Percentiles rank a stretch among this genome's conserved stretches.
These are phyloP conservation scores for Pythium dissimile DNA, from an alignment of 352 stramenopile genomes.

Conservation along the genomic window DNA sequence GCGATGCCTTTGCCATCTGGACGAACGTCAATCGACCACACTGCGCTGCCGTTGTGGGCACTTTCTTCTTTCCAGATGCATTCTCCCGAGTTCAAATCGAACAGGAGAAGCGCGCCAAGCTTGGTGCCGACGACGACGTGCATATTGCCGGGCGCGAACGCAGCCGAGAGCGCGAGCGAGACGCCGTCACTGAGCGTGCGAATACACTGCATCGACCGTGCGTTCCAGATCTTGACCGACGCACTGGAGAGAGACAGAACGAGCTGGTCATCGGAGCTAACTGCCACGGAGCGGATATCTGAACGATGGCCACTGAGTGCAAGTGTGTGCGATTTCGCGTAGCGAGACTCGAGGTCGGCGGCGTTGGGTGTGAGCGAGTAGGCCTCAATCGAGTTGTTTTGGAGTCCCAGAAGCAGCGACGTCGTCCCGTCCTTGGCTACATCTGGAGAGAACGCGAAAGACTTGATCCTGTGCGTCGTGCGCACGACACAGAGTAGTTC, in stretches of 20 bases:
- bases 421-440: constrained; percentile 78
- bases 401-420: constrained; percentile 82
- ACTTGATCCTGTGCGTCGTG: constrained; percentile 84
- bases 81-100: constrained; percentile 96
- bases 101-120: constrained; percentile 91
- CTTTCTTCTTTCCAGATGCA: constrained; percentile 85
- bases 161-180: constrained; percentile 89
- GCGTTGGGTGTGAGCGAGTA: constrained; percentile 67
- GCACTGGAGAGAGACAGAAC: constrained; percentile 85
- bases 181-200: constrained; percentile 81
- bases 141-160: constrained; percentile 96
- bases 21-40: constrained; percentile 97
- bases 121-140: constrained; percentile 97
- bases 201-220: constrained; percentile 87
- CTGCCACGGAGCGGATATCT: constrained; percentile 86
- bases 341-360: constrained; percentile 61
- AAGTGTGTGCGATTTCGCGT: constrained; percentile 60
- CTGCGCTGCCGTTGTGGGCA: constrained; percentile 90
- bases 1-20: constrained; percentile 90
- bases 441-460: constrained; percentile 83
- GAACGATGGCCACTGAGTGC: constrained; percentile 88
- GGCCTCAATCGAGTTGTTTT: constrained; percentile 92
- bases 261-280: constrained; percentile 89
- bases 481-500: constrained; percentile 85
- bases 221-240: constrained; percentile 93